These are phyloP conservation scores for Calophaca sinica DNA, from an alignment of 306 rosid species.

Conservation along the genomic window DNA sequence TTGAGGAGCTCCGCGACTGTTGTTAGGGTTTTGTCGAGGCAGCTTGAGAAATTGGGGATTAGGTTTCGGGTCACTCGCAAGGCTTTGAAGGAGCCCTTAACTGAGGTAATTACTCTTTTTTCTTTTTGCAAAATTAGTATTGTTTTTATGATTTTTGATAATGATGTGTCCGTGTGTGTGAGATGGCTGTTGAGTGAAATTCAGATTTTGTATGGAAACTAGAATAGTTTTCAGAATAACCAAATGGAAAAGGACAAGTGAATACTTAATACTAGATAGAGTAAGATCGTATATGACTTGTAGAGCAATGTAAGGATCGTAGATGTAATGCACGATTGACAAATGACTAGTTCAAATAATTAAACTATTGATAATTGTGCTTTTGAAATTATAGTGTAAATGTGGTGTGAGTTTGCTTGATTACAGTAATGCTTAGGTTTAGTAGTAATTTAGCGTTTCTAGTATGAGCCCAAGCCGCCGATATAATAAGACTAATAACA, in stretches of 20 bases:
- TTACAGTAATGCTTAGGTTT: not conserved
- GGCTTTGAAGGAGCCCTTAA: conserved; percentile 73
- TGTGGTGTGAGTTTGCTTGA: conserved; percentile 24
- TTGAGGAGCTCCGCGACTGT: conserved; percentile 61
- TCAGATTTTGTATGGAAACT: not conserved
- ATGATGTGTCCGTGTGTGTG: conserved; percentile 18
- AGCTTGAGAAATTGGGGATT: conserved; percentile 89
- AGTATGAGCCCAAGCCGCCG: not conserved
- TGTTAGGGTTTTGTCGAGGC: conserved; percentile 75
- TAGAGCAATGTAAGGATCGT: conserved; percentile 10
- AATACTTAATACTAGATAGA: not conserved
- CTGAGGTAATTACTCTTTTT: conserved; percentile 64
- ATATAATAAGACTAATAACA: not conserved
- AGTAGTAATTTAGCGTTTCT: not conserved
- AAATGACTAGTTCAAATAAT: not conserved
- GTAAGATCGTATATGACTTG: not conserved
- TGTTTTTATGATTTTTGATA: conserved; percentile 16
- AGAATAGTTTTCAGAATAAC: not conserved
- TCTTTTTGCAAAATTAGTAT: not conserved
- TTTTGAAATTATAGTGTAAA: not conserved
- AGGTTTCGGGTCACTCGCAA: conserved; percentile 77
- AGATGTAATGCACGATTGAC: not conserved
- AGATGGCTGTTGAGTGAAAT: not conserved
- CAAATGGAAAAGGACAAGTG: conserved; percentile 1
- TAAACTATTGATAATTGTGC: not conserved